A percentile compares a stretch with the other conserved stretches of the same genome.
These are phyloP conservation scores for Melaleuca alternifolia DNA, from an alignment of 345 rosid genomes.

Conservation along the genomic window DNA sequence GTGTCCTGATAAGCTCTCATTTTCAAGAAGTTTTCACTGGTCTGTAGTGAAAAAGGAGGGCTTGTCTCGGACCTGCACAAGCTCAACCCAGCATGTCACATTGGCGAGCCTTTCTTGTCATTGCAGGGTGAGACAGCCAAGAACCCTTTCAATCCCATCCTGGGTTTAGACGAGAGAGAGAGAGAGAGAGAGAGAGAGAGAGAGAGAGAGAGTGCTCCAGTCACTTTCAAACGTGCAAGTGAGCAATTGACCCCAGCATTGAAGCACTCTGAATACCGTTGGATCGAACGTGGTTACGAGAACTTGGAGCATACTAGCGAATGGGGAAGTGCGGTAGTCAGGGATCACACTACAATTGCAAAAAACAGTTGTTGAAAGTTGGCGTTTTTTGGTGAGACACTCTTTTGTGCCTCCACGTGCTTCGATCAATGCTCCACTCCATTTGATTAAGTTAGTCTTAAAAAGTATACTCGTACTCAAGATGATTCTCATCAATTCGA, in stretches of 20 bases:
- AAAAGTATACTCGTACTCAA: neutral
- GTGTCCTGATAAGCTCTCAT: neutral
- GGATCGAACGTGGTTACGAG: neutral
- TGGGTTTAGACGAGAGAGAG: neutral
- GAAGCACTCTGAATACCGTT: neutral
- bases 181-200: neutral
- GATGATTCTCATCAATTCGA: neutral
- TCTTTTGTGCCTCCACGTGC: neutral
- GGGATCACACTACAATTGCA: neutral
- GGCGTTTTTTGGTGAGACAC: neutral
- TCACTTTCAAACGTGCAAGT: slow-evolving; percentile 13
- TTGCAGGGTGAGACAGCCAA: slow-evolving; percentile 15
- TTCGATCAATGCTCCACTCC: neutral
- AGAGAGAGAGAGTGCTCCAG: neutral
- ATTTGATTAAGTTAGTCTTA: neutral
- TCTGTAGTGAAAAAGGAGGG: neutral
- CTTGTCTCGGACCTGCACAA: slow-evolving; percentile 7
- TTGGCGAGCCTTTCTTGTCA: slow-evolving; percentile 29
- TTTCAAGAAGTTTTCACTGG: neutral
- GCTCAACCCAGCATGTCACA: slow-evolving; percentile 19
- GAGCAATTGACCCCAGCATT: neutral
- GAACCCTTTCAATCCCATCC: slow-evolving; percentile 10
- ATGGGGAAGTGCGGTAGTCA: neutral
- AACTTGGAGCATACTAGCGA: neutral
- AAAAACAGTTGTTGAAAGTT: neutral